Conservation (phyloP, 2,329 filamentous ascomycete genomes). For the Botrytis deweyae region DNA sequence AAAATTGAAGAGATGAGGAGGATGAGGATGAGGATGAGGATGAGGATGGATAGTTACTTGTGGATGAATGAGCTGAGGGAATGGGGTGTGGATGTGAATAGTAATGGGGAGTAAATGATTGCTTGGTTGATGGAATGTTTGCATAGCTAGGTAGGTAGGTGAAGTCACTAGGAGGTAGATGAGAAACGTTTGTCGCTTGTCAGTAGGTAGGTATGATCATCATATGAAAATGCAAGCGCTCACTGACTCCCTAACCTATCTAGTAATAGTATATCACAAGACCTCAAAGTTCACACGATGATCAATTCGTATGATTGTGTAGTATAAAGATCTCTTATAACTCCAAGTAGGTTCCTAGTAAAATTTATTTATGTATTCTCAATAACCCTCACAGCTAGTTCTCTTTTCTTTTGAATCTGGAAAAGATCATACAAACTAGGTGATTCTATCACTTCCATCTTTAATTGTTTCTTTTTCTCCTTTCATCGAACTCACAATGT, state of each 20-base stretch:
- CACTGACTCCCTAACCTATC: too few species aligned
- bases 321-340: not conserved
- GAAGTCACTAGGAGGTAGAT: not conserved
- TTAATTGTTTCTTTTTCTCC: not conserved
- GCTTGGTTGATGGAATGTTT: not conserved
- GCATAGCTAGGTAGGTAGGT: not conserved
- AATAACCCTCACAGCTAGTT: not conserved
- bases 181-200: not conserved
- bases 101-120: not conserved
- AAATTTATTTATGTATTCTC: not conserved
- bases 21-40: too few species aligned
- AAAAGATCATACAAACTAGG: fast-evolving
- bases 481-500: fast-evolving
- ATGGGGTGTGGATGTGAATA: not conserved
- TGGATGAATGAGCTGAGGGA: not conserved
- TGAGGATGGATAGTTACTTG: too few species aligned
- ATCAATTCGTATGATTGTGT: not conserved
- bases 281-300: not conserved
- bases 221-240: not conserved
- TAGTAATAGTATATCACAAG: not conserved
- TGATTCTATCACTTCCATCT: not conserved
- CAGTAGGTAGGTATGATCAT: not conserved
- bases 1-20: too few species aligned
- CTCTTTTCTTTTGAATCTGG: not conserved
- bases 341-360: not conserved